These are phyloP conservation scores for Apiotrichum gamsii DNA, from an alignment of 1,284 basidiomycete species.

Conservation along the genomic window DNA sequence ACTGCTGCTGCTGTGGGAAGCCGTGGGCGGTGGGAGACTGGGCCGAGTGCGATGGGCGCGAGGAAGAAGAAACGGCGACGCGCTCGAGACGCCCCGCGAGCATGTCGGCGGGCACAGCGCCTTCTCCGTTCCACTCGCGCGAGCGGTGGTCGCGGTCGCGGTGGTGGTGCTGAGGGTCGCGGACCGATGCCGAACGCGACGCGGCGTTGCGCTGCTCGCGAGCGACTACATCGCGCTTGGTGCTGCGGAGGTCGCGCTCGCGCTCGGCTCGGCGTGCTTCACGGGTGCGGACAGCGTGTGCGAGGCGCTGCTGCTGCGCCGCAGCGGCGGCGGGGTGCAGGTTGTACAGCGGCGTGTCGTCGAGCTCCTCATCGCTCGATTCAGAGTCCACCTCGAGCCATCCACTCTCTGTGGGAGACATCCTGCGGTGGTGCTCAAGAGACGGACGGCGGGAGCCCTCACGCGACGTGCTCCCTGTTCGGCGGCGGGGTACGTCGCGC, in stretches of 20 bases:
- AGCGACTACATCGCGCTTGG: slow-evolving; percentile 8
- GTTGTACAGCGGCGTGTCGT: slow-evolving; percentile 38
- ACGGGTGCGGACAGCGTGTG: slow-evolving; percentile 6
- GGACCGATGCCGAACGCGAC: neutral
- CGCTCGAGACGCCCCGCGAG: slow-evolving; percentile 27
- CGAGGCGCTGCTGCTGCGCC: slow-evolving; percentile 19
- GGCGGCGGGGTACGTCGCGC: slow-evolving; percentile 4
- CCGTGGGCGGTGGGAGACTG: no score
- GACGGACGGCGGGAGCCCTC: slow-evolving; percentile 10
- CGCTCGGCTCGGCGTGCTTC: slow-evolving; percentile 14
- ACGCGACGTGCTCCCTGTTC: neutral
- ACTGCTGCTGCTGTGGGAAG: neutral
- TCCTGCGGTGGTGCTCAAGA: slow-evolving; percentile 1
- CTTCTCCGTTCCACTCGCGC: slow-evolving; percentile 42
- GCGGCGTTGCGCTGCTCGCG: slow-evolving; percentile 1
- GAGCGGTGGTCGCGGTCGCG: neutral
- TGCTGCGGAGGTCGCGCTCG: slow-evolving; percentile 8
- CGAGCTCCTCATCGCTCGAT: slow-evolving; percentile 10
- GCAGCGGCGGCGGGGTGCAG: slow-evolving; percentile 35
- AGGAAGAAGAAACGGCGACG: slow-evolving; percentile 9
- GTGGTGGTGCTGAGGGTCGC: neutral
- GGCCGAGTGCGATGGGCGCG: neutral
- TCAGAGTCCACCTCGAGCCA: slow-evolving; percentile 11
- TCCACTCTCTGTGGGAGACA: slow-evolving; percentile 1
- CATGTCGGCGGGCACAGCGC: slow-evolving; percentile 37